These are phyloP conservation scores for Oryza brachyantha DNA, from an alignment of 176 grass and related monocot genomes.

Conservation along the genomic window DNA sequence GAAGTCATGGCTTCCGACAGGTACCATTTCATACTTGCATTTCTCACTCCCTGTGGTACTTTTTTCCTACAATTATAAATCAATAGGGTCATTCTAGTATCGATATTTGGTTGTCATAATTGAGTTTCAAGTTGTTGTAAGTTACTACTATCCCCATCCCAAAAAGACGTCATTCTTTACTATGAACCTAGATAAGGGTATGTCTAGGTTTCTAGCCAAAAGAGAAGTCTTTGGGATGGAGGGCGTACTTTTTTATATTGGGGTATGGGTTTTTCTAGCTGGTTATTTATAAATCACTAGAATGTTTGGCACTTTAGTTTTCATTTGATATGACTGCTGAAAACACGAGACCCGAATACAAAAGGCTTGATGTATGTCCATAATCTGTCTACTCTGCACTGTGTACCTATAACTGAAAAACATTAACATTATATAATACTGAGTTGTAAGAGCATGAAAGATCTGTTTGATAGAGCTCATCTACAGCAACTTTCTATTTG, in stretches of 20 bases:
- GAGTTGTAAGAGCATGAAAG: background rate
- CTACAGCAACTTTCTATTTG: background rate
- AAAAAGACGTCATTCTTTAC: too few species aligned
- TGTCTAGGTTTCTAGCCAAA: too few species aligned
- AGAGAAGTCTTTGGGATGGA: too few species aligned
- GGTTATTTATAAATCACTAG: background rate
- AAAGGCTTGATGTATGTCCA: background rate
- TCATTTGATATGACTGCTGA: background rate
- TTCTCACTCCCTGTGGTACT: background rate
- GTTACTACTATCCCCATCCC: too few species aligned
- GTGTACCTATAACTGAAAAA: background rate
- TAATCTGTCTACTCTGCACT: conserved; percentile 3
- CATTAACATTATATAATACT: background rate
- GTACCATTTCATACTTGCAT: conserved; percentile 34
- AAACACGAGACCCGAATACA: background rate
- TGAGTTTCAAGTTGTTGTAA: conserved; percentile 9
- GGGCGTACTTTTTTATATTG: background rate
- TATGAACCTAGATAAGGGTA: too few species aligned
- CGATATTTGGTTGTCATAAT: background rate
- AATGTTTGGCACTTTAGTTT: conserved; percentile 1
- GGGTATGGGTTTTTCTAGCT: background rate
- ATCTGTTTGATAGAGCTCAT: background rate
- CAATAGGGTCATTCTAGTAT: background rate
- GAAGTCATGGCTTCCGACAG: conserved; percentile 93
- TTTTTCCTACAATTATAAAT: conserved; percentile 10